Percentiles rank a stretch among this genome's conserved stretches.
phyloP scores from a whole-genome alignment of 2,329 filamentous ascomycete genomes.

The Penicillium sp. region DNA sequence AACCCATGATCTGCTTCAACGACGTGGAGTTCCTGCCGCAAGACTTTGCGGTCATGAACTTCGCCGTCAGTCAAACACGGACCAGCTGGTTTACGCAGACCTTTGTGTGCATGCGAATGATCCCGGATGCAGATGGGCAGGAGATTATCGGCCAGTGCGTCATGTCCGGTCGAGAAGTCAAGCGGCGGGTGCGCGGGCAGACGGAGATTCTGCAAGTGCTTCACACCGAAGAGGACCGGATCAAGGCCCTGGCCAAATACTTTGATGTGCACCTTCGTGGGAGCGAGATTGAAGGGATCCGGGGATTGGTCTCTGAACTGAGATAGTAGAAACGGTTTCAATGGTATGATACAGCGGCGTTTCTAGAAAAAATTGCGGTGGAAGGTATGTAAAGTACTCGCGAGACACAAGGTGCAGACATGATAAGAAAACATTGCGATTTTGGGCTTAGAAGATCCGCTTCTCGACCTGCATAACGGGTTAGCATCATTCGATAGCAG shows the following conservation, averaged over 20 bases:
- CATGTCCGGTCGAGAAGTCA: constrained; percentile 53
- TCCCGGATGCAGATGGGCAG: constrained; percentile 49
- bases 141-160: constrained; percentile 55
- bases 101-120: constrained; percentile 56
- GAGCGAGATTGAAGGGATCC: constrained; percentile 53
- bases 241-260: constrained; percentile 51
- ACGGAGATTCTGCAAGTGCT: constrained; percentile 50
- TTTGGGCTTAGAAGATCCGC: constrained; percentile 37
- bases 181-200: constrained; percentile 53
- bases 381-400: constrained; percentile 24
- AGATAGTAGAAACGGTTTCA: constrained; percentile 17
- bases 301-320: constrained; percentile 51
- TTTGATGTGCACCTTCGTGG: constrained; percentile 54
- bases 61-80: constrained; percentile 51
- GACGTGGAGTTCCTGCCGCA: constrained; percentile 61
- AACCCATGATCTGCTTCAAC: constrained; percentile 63
- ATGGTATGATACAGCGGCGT: constrained; percentile 24
- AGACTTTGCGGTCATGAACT: constrained; percentile 64
- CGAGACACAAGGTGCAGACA: constrained; percentile 22
- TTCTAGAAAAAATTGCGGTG: constrained; percentile 24
- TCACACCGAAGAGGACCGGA: constrained; percentile 53
- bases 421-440: constrained; percentile 23
- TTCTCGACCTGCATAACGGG: constrained; percentile 36
- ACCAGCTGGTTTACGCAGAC: constrained; percentile 55
- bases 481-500: constrained; percentile 18